Evolutionary conservation across 176 grass and related monocot species (phyloP).

Genomic region (Cenchrus fungigraminus): DNA sequence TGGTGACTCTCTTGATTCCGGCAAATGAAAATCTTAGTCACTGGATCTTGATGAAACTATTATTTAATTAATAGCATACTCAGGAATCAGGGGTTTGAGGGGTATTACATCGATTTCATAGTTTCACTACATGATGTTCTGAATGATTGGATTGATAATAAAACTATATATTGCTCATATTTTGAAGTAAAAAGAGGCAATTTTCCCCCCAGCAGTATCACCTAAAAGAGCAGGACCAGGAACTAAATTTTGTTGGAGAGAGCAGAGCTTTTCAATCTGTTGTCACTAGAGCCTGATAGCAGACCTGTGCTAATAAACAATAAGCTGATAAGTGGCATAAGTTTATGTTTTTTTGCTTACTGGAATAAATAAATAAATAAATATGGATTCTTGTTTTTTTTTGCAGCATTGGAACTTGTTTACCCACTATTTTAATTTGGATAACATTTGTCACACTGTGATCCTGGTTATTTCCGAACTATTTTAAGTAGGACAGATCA

Average conservation of each 20-base stretch:
- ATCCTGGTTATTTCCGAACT: neutral
- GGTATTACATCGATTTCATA: too few species aligned
- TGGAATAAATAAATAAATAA: neutral
- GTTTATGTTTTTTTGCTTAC: neutral
- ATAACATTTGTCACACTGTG: neutral
- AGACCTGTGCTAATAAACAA: neutral
- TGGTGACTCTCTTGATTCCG: neutral
- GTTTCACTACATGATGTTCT: too few species aligned
- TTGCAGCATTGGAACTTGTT: neutral
- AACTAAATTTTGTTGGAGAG: neutral
- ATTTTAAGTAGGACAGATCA: neutral
- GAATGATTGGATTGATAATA: too few species aligned
- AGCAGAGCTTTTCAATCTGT: slow-evolving; percentile 10
- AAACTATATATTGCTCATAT: too few species aligned
- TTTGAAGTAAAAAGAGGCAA: too few species aligned
- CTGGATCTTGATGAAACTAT: neutral
- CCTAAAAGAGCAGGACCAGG: too few species aligned
- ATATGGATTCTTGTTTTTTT: slow-evolving; percentile 6
- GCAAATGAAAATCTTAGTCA: neutral
- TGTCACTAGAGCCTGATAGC: neutral
- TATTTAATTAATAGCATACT: neutral
- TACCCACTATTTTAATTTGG: neutral
- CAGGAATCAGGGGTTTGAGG: neutral
- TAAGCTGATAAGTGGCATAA: neutral
- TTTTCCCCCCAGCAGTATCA: too few species aligned